Evolutionary conservation across 495 filamentous ascomycete species (phyloP), one percentile per base, ranked within the genome.

Genomic region (Talaromyces nanjingensis): DNA sequence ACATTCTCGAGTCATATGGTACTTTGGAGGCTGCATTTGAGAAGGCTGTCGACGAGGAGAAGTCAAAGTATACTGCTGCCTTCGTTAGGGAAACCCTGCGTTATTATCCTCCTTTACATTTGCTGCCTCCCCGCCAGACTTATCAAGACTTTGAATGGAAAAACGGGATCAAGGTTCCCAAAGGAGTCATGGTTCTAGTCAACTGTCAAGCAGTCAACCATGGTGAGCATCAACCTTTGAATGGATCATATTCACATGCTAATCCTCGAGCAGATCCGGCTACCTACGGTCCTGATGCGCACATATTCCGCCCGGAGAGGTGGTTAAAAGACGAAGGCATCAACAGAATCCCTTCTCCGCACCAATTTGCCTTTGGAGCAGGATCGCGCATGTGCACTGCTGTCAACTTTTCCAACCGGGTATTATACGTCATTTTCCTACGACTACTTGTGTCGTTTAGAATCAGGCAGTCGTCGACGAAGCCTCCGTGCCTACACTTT

Each of bases 331-430:
- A 31, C 14, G 54, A 57, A 57, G 45, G n/a, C n/a, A 52, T 52
- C 16, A 57, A 27, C 14, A 14, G 1, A 57, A 57, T 31, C 7
- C 54, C 24, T 2, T 24, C 54, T 4, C 54, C 54, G 27, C 27
- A 57, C 24, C 54, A 57, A 25, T 57, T 29, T 31, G 54, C 54
- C 14, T 57, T 57, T 7, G 11, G 54, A 4, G 54, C 54, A 27
- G 54, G 54, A 27, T 25, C 2, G 54, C 54, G 54, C 54, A 57
- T 57, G 54, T 57, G 54, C 18, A 57, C 54, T 24, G 54, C 54
- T 22, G 24, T 57, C 22, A 57, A 57, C 31, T 27, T 29, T 27
- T 57, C 54, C 1, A 57, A 57, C 54, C 54, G 54, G 3, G 9
- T 57, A 16, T 16, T 57, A n/a, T 57, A 57, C 54, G 54, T 24